Base-by-base conservation (phyloP, 129 eudicot species). In the Flaveria robusta region DNA sequence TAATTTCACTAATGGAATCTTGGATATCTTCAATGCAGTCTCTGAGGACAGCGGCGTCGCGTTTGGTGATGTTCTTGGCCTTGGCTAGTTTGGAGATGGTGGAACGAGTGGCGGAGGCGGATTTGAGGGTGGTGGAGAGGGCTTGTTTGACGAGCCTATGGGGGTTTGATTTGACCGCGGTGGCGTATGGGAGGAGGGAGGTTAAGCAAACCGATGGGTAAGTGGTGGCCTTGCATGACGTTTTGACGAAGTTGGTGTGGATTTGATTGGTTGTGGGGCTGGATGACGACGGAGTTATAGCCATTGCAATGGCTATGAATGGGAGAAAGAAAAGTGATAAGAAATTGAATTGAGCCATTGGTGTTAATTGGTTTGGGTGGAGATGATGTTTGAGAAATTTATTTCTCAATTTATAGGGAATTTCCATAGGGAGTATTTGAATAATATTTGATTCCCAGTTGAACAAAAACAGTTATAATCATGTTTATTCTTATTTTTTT, bases 1-100 rank as follows among this genome's bases (percentile, higher is more conserved):
- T 81, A 9, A 89, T 89, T 69, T 87, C 88, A 34, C 77, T 81
- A 4, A 92, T 79, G 20, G 90, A 75, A 23, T 88, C 97, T n/a
- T 82, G 71, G 19, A 87, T 49, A 45, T 87, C 86, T 7, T 59
- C 87, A 9, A 87, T 74, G 84, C 97, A 89, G 43, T 89, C 91
- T 31, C 64, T 83, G 26, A 92, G 66, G 16, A 75, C 85, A 0
- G 70, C 67, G 0, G 87, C 88, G 16, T 87, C 92, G 2, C 20
- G 29, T 12, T 50, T 67, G 7, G 85, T 58, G 9, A 91, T 46
- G 43, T 78, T 71, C 27, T 75, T 89, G 39, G 68, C 69, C 7
- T 64, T 69, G 20, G 78, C 55, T 5, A 85, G 81, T 15, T 60
- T 75, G 13, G 84, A 58, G 4, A 87, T 81, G 23, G 79, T 24